Conservation (phyloP, 176 grass and related monocot genomes). For the Phragmites australis region DNA sequence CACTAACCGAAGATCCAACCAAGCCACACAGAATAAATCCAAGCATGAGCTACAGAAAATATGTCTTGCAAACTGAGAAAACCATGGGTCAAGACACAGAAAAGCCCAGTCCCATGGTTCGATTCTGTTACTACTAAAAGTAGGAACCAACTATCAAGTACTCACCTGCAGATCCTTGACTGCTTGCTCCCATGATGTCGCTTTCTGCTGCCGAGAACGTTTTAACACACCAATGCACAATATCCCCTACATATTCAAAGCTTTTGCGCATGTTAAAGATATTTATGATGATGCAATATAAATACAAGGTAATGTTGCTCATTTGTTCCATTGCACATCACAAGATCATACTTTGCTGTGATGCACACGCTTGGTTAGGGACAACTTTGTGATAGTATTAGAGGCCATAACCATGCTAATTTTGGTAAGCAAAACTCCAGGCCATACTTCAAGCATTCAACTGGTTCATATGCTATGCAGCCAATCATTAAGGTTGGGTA, state of each 20-base stretch:
- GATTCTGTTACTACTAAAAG: background rate
- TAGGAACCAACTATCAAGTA: slow-evolving; percentile 23
- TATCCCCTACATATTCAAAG: slow-evolving; percentile 66
- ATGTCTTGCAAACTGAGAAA: background rate
- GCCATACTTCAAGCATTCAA: slow-evolving; percentile 5
- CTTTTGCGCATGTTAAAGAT: slow-evolving; percentile 11
- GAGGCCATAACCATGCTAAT: background rate
- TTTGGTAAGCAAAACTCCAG: background rate
- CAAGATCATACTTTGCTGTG: background rate
- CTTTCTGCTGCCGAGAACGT: slow-evolving; percentile 70
- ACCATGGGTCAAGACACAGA: slow-evolving; percentile 1
- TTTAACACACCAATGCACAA: slow-evolving; percentile 81
- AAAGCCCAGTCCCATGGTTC: slow-evolving; percentile 4
- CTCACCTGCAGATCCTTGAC: slow-evolving; percentile 75
- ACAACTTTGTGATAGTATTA: background rate
- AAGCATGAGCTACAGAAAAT: background rate
- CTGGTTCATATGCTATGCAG: background rate
- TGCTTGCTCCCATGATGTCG: slow-evolving; percentile 73
- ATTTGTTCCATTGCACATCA: slow-evolving; percentile 1
- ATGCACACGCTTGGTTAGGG: background rate
- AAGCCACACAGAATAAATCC: background rate
- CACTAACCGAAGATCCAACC: background rate
- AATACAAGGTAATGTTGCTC: background rate
- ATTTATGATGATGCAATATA: slow-evolving; percentile 11
- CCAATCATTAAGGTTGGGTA: background rate